Conservation (phyloP, 2,329 filamentous ascomycete genomes). For the Coniochaeta sp. region DNA sequence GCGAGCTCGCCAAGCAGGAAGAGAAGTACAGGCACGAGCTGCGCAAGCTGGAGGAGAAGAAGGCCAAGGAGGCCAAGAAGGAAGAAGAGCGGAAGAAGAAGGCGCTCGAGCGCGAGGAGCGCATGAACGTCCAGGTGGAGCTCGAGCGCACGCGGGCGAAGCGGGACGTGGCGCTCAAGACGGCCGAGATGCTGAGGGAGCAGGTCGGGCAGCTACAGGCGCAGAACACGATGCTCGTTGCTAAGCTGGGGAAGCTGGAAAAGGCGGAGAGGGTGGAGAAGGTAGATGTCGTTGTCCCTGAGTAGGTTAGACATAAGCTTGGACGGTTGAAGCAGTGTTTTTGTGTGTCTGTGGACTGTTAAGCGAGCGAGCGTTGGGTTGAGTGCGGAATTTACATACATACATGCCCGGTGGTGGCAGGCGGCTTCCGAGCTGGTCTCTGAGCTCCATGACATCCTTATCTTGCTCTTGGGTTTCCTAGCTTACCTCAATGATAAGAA, state of each 20-base stretch:
- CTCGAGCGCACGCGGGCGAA: constrained; percentile 45
- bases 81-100: constrained; percentile 45
- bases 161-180: constrained; percentile 42
- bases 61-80: constrained; percentile 55
- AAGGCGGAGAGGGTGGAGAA: neutral
- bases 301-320: too few relatives aligned
- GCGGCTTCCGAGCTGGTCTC: too few relatives aligned
- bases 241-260: constrained; percentile 40
- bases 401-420: too few relatives aligned
- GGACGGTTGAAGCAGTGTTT: too few relatives aligned
- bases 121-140: constrained; percentile 39
- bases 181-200: constrained; percentile 46
- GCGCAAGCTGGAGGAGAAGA: constrained; percentile 57
- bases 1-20: constrained; percentile 57
- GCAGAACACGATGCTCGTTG: constrained; percentile 53
- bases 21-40: constrained; percentile 60
- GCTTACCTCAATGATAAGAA: too few relatives aligned
- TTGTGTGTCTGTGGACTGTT: too few relatives aligned
- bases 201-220: constrained; percentile 52
- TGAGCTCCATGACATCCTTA: too few relatives aligned
- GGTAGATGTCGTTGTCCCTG: neutral
- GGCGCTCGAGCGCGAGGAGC: constrained; percentile 46
- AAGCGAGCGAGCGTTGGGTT: too few relatives aligned
- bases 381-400: too few relatives aligned
- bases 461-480: too few relatives aligned